phyloP scores from a whole-genome alignment of 2,329 filamentous ascomycete species.

The Aspergillus persii region DNA sequence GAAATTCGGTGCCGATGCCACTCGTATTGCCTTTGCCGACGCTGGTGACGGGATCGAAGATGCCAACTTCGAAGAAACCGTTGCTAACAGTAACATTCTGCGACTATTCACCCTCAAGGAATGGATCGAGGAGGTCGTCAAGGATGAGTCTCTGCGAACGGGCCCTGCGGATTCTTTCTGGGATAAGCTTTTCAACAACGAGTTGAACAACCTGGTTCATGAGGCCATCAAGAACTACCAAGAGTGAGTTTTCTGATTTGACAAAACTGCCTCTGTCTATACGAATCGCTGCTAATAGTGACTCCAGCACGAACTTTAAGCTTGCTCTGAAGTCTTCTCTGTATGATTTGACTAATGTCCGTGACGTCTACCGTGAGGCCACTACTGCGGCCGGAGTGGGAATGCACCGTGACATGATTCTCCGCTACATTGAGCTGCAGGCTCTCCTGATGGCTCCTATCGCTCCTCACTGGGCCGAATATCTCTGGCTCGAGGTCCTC shows the following conservation, averaged over 20 bases:
- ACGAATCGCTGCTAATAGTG: slow-evolving; percentile 14
- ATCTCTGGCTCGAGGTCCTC: slow-evolving; percentile 90
- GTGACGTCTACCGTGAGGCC: slow-evolving; percentile 87
- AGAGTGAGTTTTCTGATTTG: slow-evolving; percentile 45
- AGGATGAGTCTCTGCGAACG: slow-evolving; percentile 72
- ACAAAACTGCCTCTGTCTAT: neutral
- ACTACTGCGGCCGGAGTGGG: slow-evolving; percentile 72
- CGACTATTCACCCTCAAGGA: slow-evolving; percentile 79
- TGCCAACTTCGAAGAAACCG: slow-evolving; percentile 94
- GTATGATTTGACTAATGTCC: slow-evolving; percentile 85
- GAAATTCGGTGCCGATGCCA: slow-evolving; percentile 94
- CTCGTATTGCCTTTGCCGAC: slow-evolving; percentile 86
- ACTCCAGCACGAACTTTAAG: slow-evolving; percentile 68
- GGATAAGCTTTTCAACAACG: slow-evolving; percentile 88
- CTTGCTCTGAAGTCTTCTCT: slow-evolving; percentile 80
- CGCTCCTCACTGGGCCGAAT: slow-evolving; percentile 90
- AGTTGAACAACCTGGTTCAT: slow-evolving; percentile 79
- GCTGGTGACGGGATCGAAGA: slow-evolving; percentile 92
- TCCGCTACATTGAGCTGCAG: slow-evolving; percentile 82
- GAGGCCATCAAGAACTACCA: slow-evolving; percentile 78
- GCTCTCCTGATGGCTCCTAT: slow-evolving; percentile 78
- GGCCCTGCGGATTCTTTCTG: slow-evolving; percentile 74
- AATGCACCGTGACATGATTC: slow-evolving; percentile 79
- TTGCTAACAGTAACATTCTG: slow-evolving; percentile 88
- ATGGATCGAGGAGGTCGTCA: slow-evolving; percentile 85